Percentiles rank a stretch among this genome's conserved stretches.
Evolutionary conservation across 495 filamentous ascomycete species (phyloP).

Genomic region (Penicillium subrubescens): DNA sequence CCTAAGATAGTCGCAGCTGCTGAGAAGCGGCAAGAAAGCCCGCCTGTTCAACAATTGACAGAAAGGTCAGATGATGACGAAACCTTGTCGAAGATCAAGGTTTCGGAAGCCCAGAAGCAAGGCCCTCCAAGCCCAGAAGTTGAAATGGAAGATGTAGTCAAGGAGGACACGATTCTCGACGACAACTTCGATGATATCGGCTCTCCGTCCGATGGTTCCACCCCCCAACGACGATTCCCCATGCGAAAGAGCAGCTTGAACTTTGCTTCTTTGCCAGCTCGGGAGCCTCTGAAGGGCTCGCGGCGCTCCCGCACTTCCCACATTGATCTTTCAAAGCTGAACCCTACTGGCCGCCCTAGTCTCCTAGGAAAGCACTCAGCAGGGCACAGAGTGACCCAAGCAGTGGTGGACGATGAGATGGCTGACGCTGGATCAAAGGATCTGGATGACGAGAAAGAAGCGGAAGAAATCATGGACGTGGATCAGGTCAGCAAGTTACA

Average conservation of each 20-base stretch:
- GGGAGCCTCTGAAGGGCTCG: slow-evolving; percentile 79
- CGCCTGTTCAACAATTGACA: slow-evolving; percentile 9
- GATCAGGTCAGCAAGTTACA: slow-evolving; percentile 58
- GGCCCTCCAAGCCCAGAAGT: slow-evolving; percentile 25
- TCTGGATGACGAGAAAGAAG: slow-evolving; percentile 55
- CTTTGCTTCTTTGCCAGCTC: slow-evolving; percentile 87
- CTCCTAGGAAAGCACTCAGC: slow-evolving; percentile 59
- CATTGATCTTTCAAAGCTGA: slow-evolving; percentile 63
- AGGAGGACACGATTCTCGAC: slow-evolving; percentile 53
- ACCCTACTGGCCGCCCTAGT: slow-evolving; percentile 44
- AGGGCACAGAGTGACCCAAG: slow-evolving; percentile 40
- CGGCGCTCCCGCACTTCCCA: slow-evolving; percentile 78
- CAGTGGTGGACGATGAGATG: slow-evolving; percentile 35
- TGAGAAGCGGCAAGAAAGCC: slow-evolving; percentile 18
- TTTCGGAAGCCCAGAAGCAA: slow-evolving; percentile 24
- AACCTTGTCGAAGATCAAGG: slow-evolving; percentile 1
- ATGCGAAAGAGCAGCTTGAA: slow-evolving; percentile 91
- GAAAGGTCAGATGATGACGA: slow-evolving; percentile 8
- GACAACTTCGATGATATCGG: slow-evolving; percentile 58
- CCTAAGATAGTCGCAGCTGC: background rate
- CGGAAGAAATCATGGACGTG: slow-evolving; percentile 34
- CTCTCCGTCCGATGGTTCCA: slow-evolving; percentile 64
- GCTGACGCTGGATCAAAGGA: slow-evolving; percentile 60
- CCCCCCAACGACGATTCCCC: slow-evolving; percentile 59
- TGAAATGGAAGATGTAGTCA: slow-evolving; percentile 30